Base-by-base conservation (phyloP, 129 eudicot species). In the Erigeron canadensis region DNA sequence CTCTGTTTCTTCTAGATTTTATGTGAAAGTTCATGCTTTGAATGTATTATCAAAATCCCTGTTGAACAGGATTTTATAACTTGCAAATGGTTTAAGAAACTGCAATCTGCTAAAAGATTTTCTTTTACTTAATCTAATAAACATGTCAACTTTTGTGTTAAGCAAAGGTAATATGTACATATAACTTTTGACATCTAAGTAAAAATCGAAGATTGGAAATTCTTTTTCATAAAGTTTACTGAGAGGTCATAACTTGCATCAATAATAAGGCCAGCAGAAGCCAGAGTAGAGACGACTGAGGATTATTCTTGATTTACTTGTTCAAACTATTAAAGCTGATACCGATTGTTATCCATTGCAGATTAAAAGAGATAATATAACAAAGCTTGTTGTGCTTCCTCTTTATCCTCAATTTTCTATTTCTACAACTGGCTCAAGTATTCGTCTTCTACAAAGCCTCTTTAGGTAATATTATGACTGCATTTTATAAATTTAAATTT, bases 401-500 rank as follows among this genome's bases (percentile, higher is more conserved):
- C 86, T 95, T 5, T 95, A 88, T 75, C 99, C 99, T 54, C 99
- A 95, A 70, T 95, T 75, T 81, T 95, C 99, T 54, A 95, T 95
- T 71, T 90, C 97, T 56, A 95, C 99, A 57, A 90, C 97, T 13
- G 99, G 99, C 34, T 95, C 99, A 57, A 95, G 97, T 80, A 19
- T 95, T 16, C 96, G 94, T 56, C 84, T 84, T 71, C 89, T 94
- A 18, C 86, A 88, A 76, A 81, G 68, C 70, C 82, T 86, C 67
- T 94, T 87, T 84, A 89, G 95, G 96, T 93, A 53, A 66, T 5
- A 15, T 44, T 13, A 7, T 4, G 50, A 41, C 21, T 12, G 54
- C 60, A 22, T 40, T 41, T 22, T 46, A 7, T 60, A 22, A 39
- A 34, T 11, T 3, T 17, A 43, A 47, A 15, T 42, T 47, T 65